These are phyloP conservation scores for Phialophora macrospora DNA, from an alignment of 2,329 filamentous ascomycete genomes.

Conservation along the genomic window DNA sequence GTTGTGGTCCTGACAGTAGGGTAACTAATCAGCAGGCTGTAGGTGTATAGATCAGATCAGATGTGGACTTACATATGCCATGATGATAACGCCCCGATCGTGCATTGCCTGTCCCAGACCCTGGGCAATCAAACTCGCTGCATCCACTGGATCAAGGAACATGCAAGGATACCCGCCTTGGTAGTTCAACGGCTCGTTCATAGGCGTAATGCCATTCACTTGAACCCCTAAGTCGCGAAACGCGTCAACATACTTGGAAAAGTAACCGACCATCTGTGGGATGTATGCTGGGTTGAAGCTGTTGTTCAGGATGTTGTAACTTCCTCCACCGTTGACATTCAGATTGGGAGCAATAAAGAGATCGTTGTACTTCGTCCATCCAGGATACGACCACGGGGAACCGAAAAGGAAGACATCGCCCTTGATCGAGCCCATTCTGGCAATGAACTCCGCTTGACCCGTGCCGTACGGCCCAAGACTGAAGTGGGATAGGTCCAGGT, in stretches of 20 bases:
- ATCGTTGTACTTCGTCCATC: conserved; percentile 51
- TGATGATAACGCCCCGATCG: conserved; percentile 40
- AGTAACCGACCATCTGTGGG: conserved; percentile 45
- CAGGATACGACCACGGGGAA: conserved; percentile 47
- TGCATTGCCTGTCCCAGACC: conserved; percentile 42
- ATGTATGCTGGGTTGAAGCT: conserved; percentile 41
- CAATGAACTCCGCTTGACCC: conserved; percentile 47
- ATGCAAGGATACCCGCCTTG: conserved; percentile 47
- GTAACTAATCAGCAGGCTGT: background rate
- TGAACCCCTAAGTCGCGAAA: conserved; percentile 43
- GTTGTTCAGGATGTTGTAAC: conserved; percentile 29
- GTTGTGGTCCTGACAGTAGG: conserved; percentile 42
- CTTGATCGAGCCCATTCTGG: conserved; percentile 46
- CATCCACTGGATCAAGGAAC: conserved; percentile 47
- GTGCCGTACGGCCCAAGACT: conserved; percentile 44
- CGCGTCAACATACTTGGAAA: conserved; percentile 47
- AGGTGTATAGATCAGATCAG: background rate
- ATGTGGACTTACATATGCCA: conserved; percentile 43
- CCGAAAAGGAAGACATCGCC: conserved; percentile 45
- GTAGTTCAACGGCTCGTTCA: conserved; percentile 50
- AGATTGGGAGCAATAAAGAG: conserved; percentile 37
- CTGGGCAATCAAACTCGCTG: conserved; percentile 43
- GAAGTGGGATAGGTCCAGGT: conserved; percentile 44
- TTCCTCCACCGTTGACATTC: conserved; percentile 38
- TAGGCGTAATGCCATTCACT: conserved; percentile 47